A percentile compares a stretch with the other conserved stretches of the same genome.
These are phyloP conservation scores for Coix lacrymajobi DNA, from an alignment of 176 grass and related monocot genomes.

Conservation along the genomic window DNA sequence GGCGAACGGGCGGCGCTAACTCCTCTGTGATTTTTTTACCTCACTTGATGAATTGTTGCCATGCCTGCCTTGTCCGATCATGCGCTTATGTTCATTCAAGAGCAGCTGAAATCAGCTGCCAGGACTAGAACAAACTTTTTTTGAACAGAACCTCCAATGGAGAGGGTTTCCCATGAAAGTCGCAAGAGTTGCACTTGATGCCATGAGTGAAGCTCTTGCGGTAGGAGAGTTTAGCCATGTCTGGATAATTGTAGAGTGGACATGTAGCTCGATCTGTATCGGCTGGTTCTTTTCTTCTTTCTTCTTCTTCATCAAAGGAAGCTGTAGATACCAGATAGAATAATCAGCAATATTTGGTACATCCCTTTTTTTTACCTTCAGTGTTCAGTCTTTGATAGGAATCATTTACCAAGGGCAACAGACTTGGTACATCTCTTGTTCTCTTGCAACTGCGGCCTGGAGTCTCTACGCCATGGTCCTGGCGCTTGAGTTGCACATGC, in stretches of 20 bases:
- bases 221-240: conserved; percentile 37
- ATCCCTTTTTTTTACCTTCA: conserved; percentile 1
- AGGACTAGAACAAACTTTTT: conserved; percentile 28
- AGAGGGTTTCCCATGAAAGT: conserved; percentile 7
- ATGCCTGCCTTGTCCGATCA: conserved; percentile 12
- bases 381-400: conserved; percentile 5
- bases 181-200: conserved; percentile 4
- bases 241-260: conserved; percentile 33
- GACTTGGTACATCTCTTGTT: not conserved
- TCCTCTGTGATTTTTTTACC: conserved; percentile 4
- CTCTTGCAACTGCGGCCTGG: not conserved
- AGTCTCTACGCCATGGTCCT: not conserved
- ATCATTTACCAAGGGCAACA: not conserved
- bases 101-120: conserved; percentile 23
- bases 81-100: not conserved
- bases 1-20: conserved; percentile 39
- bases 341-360: conserved; percentile 43
- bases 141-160: conserved; percentile 36
- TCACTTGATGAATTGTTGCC: conserved; percentile 31
- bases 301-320: conserved; percentile 49
- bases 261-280: conserved; percentile 40
- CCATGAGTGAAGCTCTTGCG: conserved; percentile 19
- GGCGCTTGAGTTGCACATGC: conserved; percentile 4
- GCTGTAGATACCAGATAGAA: conserved; percentile 58
- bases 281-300: conserved; percentile 31